A percentile compares a stretch with the other conserved stretches of the same genome.
These are phyloP conservation scores for Exobasidium cylindrosporum DNA, from an alignment of 1,284 basidiomycete species.

Conservation along the genomic window DNA sequence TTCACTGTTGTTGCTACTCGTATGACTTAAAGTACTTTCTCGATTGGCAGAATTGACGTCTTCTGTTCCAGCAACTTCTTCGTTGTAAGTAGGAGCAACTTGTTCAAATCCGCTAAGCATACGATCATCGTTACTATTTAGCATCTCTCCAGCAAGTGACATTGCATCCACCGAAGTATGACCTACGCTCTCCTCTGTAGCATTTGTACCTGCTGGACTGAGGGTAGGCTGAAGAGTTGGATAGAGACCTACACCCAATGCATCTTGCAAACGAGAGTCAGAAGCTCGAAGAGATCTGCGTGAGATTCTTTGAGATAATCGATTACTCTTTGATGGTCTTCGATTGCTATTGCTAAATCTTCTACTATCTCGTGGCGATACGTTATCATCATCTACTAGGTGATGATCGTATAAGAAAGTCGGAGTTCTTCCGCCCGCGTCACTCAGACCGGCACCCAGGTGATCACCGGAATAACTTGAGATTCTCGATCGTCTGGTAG, in stretches of 20 bases:
- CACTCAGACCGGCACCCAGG: not conserved
- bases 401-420: constrained; percentile 14
- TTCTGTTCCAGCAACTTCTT: not conserved
- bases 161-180: not conserved
- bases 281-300: not conserved
- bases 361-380: not conserved
- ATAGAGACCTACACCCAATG: not conserved
- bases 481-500: not conserved
- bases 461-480: not conserved
- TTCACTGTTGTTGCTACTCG: not conserved
- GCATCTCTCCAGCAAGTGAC: not conserved
- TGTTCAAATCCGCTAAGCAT: constrained; percentile 1
- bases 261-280: not conserved
- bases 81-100: not conserved
- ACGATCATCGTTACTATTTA: not conserved
- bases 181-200: not conserved
- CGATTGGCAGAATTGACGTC: not conserved
- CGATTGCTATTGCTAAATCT: not conserved
- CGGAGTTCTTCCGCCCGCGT: not conserved
- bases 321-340: not conserved
- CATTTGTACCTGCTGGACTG: not conserved
- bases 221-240: not conserved
- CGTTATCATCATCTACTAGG: not conserved
- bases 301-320: not conserved
- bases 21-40: not conserved